These are phyloP conservation scores for Geranomyces variabilis DNA, from an alignment of 192 early-diverging fungal genomes.

Conservation along the genomic window DNA sequence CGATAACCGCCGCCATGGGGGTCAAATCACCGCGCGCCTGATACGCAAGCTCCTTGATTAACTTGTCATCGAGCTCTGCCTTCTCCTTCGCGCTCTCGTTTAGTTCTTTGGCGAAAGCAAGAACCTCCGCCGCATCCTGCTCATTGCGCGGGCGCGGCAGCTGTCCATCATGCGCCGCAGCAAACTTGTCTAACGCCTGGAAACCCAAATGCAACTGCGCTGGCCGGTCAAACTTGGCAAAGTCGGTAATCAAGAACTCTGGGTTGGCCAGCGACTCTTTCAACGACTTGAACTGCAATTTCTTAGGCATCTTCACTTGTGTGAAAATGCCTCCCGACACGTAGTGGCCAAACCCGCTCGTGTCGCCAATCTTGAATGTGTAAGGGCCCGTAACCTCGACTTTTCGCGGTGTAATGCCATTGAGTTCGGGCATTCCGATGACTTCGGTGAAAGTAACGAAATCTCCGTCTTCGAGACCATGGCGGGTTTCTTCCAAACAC, in stretches of 20 bases:
- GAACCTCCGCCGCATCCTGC: conserved; percentile 81
- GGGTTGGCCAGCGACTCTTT: conserved; percentile 77
- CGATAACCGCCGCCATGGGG: conserved; percentile 95
- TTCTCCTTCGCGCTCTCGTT: conserved; percentile 68
- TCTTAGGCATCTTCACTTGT: conserved; percentile 93
- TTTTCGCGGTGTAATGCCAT: conserved; percentile 74
- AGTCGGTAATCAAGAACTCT: conserved; percentile 88
- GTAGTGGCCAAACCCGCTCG: conserved; percentile 74
- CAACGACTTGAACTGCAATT: conserved; percentile 77
- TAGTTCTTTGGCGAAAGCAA: conserved; percentile 72
- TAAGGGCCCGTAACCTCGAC: conserved; percentile 88
- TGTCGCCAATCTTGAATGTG: conserved; percentile 96
- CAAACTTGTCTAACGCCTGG: conserved; percentile 89
- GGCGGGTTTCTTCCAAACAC: conserved; percentile 93
- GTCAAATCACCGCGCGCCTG: conserved; percentile 89
- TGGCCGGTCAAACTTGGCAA: conserved; percentile 98
- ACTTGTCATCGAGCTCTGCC: conserved; percentile 75
- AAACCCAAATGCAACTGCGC: conserved; percentile 89
- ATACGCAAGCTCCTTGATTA: conserved; percentile 84
- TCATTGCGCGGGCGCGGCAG: conserved; percentile 87
- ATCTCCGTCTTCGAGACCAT: conserved; percentile 98
- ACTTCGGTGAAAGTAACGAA: conserved; percentile 93
- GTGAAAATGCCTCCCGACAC: conserved; percentile 86
- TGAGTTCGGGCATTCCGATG: conserved; percentile 89
- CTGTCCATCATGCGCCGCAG: conserved; percentile 56